Conservation (phyloP, 257 asterid genomes). For the Thymus quinquecostatus region DNA sequence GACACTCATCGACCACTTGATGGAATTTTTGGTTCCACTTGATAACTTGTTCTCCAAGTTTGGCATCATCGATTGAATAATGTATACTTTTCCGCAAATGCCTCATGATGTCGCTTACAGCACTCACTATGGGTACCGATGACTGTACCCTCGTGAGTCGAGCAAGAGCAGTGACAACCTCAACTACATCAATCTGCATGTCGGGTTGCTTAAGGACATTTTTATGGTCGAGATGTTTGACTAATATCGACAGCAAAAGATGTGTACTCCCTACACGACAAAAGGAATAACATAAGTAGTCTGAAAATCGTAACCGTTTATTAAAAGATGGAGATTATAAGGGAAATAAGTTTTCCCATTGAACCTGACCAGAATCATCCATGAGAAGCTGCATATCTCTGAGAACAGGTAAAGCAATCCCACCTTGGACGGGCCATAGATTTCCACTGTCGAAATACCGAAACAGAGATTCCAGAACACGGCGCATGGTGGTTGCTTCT, state of each 20-base stretch:
- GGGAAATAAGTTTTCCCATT: slow-evolving; percentile 9
- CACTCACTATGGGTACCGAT: slow-evolving; percentile 81
- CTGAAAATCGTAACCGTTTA: neutral
- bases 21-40: slow-evolving; percentile 78
- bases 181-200: slow-evolving; percentile 88
- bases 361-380: slow-evolving; percentile 81
- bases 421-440: slow-evolving; percentile 68
- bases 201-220: slow-evolving; percentile 80
- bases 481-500: slow-evolving; percentile 97
- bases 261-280: slow-evolving; percentile 73
- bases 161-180: slow-evolving; percentile 73
- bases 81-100: slow-evolving; percentile 94
- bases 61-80: slow-evolving; percentile 72
- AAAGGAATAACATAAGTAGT: neutral
- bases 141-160: slow-evolving; percentile 67
- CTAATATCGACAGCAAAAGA: slow-evolving; percentile 77
- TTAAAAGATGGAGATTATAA: slow-evolving; percentile 4
- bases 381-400: slow-evolving; percentile 87
- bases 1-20: slow-evolving; percentile 86
- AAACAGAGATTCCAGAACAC: slow-evolving; percentile 90
- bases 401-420: slow-evolving; percentile 87
- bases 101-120: slow-evolving; percentile 89
- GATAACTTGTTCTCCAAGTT: slow-evolving; percentile 69
- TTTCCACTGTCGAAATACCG: slow-evolving; percentile 82
- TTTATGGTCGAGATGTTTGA: slow-evolving; percentile 96